Conservation (phyloP, 257 asterid species). For the Apocynum venetum region DNA sequence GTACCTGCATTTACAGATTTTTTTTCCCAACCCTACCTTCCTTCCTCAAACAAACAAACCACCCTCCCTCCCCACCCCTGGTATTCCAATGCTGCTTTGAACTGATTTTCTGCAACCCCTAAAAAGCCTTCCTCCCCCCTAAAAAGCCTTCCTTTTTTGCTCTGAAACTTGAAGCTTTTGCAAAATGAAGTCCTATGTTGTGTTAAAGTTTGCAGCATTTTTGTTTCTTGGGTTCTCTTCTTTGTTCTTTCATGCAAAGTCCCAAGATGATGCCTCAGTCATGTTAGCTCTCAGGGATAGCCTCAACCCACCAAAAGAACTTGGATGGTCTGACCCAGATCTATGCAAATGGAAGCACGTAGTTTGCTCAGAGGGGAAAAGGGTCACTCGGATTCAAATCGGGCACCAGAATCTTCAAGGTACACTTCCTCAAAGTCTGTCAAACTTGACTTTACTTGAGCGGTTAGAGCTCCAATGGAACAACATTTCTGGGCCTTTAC, state of each 20-base stretch:
- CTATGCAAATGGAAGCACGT: constrained; percentile 75
- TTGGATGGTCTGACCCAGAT: constrained; percentile 79
- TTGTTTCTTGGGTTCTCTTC: constrained; percentile 35
- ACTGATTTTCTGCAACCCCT: constrained; percentile 18
- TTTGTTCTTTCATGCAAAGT: constrained; percentile 26
- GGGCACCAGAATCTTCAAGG: constrained; percentile 64
- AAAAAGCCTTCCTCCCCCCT: constrained; percentile 6
- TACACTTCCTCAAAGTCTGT: constrained; percentile 62
- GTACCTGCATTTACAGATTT: too few relatives aligned
- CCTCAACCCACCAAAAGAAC: constrained; percentile 46
- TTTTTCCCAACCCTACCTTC: not conserved
- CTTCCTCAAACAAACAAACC: not conserved
- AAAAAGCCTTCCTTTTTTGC: constrained; percentile 8
- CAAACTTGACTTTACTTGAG: constrained; percentile 54
- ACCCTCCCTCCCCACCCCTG: not conserved
- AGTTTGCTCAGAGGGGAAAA: constrained; percentile 46
- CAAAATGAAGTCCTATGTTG: constrained; percentile 38
- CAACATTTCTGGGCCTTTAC: constrained; percentile 79
- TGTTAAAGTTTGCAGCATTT: constrained; percentile 41
- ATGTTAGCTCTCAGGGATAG: constrained; percentile 71
- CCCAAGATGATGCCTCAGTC: constrained; percentile 49
- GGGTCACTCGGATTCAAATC: constrained; percentile 83
- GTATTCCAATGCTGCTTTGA: constrained; percentile 14
- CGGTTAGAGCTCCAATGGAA: constrained; percentile 83
- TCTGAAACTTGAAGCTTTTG: constrained; percentile 3